Evolutionary conservation across 2,329 filamentous ascomycete genomes (phyloP), one percentile per base, ranked within the genome.

Genomic region (Laburnicola sp.): DNA sequence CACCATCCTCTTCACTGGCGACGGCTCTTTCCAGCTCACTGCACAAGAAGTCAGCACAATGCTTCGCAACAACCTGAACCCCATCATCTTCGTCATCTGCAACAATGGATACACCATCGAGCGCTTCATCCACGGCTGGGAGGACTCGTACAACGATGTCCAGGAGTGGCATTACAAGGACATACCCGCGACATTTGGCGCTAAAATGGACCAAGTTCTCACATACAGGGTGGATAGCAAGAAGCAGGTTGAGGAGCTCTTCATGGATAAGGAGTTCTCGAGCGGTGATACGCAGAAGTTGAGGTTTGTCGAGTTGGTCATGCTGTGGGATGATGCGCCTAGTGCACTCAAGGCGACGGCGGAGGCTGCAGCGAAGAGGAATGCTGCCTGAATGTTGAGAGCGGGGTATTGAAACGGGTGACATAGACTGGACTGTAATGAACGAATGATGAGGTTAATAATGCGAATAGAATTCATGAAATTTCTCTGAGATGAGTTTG

Each of bases 81-180:
- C 89, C 21, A 93, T 91, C 65, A 86, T 96, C 56, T 93, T 96
- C 70, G 80, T 94, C 56, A 87, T 96, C 60, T 91, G 88, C 79
- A 95, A 95, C 70, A 84, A 92, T 35, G 91, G 91, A 8, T 96
- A 89, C 75, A 94, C 91, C 7, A 94, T 95, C 69, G 91, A 96
- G 75, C 85, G 91, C 27, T 88, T 84, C 70, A 95, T 96, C 64
- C 91, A 96, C 72, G 90, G 90, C 46, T 87, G 87, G 84, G 78
- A 92, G 6, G 88, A 83, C 28, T 70, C 68, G 25, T 96, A 96
- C 77, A 96, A 96, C 67, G 89, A 96, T 66, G 86, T 96, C 50
- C 80, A 82, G 51, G 72, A 77, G 8, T 96, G 91, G 91, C 79
- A 86, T 44, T 88, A 86, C 77, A 84, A 83, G 69, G 83, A 85